These are phyloP conservation scores for Saccharomycopsis javanensis DNA, from an alignment of 805 yeast species.

Conservation along the genomic window DNA sequence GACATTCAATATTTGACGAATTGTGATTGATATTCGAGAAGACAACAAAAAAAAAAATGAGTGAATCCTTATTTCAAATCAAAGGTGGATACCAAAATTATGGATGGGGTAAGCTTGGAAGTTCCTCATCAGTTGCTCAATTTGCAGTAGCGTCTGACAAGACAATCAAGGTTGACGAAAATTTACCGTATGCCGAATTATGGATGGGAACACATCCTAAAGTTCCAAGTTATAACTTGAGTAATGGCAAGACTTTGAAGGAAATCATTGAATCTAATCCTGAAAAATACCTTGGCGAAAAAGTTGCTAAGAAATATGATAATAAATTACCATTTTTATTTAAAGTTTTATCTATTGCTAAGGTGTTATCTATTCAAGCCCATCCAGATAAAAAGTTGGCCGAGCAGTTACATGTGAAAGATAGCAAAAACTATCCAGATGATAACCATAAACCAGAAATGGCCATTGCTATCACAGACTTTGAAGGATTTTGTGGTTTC, in stretches of 20 bases:
- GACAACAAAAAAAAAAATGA: slow-evolving; percentile 3
- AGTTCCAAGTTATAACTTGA: slow-evolving; percentile 62
- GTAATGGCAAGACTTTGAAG: slow-evolving; percentile 49
- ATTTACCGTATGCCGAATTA: slow-evolving; percentile 88
- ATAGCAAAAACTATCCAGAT: slow-evolving; percentile 94
- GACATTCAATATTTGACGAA: too few relatives aligned
- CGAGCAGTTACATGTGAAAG: slow-evolving; percentile 60
- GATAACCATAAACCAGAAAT: slow-evolving; percentile 99
- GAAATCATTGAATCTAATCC: slow-evolving; percentile 58
- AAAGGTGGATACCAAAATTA: slow-evolving; percentile 58
- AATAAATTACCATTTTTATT: slow-evolving; percentile 83
- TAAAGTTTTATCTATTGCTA: slow-evolving; percentile 86
- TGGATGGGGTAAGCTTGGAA: slow-evolving; percentile 85
- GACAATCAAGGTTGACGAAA: slow-evolving; percentile 48
- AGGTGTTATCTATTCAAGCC: slow-evolving; percentile 92
- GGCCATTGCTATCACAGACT: slow-evolving; percentile 94
- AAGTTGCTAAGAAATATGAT: slow-evolving; percentile 57
- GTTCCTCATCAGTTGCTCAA: slow-evolving; percentile 78
- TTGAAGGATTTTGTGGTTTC: slow-evolving; percentile 98
- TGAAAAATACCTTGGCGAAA: slow-evolving; percentile 44
- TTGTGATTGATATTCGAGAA: too few relatives aligned
- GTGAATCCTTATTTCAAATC: slow-evolving; percentile 24
- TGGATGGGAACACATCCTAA: slow-evolving; percentile 99
- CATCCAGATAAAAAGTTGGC: slow-evolving; percentile 92
- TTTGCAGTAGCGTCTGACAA: slow-evolving; percentile 70